phyloP scores from a whole-genome alignment of 257 asterid species.

The Anisodus tanguticus region DNA sequence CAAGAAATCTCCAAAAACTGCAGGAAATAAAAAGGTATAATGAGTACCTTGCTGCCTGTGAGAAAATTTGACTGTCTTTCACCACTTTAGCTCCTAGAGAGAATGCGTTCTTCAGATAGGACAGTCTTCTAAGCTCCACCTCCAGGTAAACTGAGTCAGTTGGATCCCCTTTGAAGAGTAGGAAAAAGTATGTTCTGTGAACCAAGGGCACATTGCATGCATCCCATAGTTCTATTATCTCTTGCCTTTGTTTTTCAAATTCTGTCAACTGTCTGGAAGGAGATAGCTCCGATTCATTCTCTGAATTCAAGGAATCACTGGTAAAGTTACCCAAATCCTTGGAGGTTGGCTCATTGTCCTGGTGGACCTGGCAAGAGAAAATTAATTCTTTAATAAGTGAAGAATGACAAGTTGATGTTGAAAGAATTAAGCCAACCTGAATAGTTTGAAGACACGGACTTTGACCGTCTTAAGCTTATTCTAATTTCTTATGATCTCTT shows the following conservation, averaged over 20 bases:
- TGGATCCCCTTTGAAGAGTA: conserved; percentile 85
- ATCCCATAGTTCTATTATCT: conserved; percentile 77
- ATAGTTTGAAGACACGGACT: neutral
- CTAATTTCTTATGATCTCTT: neutral
- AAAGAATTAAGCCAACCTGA: neutral
- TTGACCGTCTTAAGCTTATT: neutral
- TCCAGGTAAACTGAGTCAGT: conserved; percentile 84
- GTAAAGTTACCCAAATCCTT: conserved; percentile 34
- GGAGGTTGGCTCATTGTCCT: conserved; percentile 31
- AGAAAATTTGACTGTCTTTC: conserved; percentile 38
- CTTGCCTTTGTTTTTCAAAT: conserved; percentile 67
- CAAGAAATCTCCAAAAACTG: neutral
- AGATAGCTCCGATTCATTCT: conserved; percentile 37
- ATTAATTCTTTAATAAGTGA: neutral
- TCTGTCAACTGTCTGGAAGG: conserved; percentile 55
- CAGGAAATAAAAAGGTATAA: neutral
- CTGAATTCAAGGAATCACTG: conserved; percentile 34
- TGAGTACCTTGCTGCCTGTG: conserved; percentile 55
- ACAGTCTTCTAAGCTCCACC: conserved; percentile 84
- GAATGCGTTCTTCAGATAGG: conserved; percentile 61
- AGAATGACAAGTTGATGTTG: neutral
- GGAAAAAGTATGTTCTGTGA: conserved; percentile 76
- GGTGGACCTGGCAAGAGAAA: conserved; percentile 34
- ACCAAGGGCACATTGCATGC: conserved; percentile 65
- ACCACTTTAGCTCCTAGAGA: conserved; percentile 39